Base-by-base conservation (phyloP, 352 stramenopile genomes). In the Globisporangium mamillatum region DNA sequence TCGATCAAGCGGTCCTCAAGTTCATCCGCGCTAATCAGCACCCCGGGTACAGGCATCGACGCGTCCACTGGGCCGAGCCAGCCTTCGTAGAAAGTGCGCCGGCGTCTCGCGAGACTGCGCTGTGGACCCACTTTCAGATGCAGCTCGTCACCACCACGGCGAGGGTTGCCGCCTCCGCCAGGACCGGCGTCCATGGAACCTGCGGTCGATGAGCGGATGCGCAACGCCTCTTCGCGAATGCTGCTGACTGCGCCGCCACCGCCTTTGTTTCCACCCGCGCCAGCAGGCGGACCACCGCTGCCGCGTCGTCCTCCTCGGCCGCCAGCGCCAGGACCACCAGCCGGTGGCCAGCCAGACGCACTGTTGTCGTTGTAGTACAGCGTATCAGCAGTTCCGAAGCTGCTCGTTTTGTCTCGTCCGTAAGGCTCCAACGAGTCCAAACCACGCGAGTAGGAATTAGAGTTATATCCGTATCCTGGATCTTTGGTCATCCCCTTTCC, bases 51-150 rank as follows among this genome's bases (percentile, higher is more conserved):
- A 4, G 86, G 86, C 48, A 94, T 72, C 9, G 84, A 91, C 20
- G 80, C 84, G 69, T 94, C 86, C 29, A 92, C 80, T 18, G 86
- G 80, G 2, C 84, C 84, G 3, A 89, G 69, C 82, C 85, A 93
- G 25, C 81, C 82, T 74, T 90, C 80, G 64, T 90, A 92, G 56
- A 86, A 90, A 8, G 69, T 80, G 20, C 79, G 79, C 16, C 83
- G 73, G 0, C 74, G 69, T 22, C 64, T 36, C 20, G 52, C 73
- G 25, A 58, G 44, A 7, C 60, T 60, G 60, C 69, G 60, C 32
- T 57, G 74, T 41, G 69, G 73, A 1, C 66, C 67, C 55, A 72
- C 67, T 14, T 79, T 41, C 36, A 75, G 62, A 22, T 79, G 24
- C 3, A 78, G 60, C 58, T 84, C 77, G 24, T 81, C 77, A n/a